These are phyloP conservation scores for Hawksworthiomyces lignivorus DNA, from an alignment of 2,329 filamentous ascomycete genomes.

Conservation along the genomic window DNA sequence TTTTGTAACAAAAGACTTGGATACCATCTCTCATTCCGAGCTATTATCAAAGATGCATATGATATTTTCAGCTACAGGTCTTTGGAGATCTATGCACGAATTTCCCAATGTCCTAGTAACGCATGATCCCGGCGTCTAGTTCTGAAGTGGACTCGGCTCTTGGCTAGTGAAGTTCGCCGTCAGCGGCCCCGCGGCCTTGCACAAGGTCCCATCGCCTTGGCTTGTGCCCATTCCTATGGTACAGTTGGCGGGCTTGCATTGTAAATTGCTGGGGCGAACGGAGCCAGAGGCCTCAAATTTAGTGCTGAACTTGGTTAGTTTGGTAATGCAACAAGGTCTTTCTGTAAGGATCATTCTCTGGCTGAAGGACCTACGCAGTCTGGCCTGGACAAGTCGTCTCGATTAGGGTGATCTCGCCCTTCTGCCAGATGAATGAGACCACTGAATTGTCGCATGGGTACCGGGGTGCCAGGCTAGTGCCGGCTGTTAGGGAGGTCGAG, in stretches of 20 bases:
- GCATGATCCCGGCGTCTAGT: too few relatives aligned
- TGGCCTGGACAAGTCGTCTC: constrained; percentile 34
- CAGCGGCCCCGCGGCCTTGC: constrained; percentile 1
- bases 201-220: constrained; percentile 8
- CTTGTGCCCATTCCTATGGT: background rate
- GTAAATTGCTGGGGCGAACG: constrained; percentile 3
- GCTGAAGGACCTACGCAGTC: constrained; percentile 7
- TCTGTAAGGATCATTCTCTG: too few relatives aligned
- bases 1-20: too few relatives aligned
- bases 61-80: too few relatives aligned
- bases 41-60: too few relatives aligned
- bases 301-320: constrained; percentile 1
- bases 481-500: constrained; percentile 26
- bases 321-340: too few relatives aligned
- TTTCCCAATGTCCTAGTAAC: too few relatives aligned
- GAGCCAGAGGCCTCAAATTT: constrained; percentile 14
- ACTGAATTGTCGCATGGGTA: constrained; percentile 34
- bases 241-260: constrained; percentile 5
- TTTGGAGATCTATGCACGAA: too few relatives aligned
- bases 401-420: constrained; percentile 31
- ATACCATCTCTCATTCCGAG: too few relatives aligned
- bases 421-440: constrained; percentile 37
- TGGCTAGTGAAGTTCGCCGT: constrained; percentile 15
- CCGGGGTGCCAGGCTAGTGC: constrained; percentile 24
- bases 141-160: constrained; percentile 14